A percentile compares a stretch with the other conserved stretches of the same genome.
These are phyloP conservation scores for Fistulinella staudtii DNA, from an alignment of 1,284 basidiomycete species.

Conservation along the genomic window DNA sequence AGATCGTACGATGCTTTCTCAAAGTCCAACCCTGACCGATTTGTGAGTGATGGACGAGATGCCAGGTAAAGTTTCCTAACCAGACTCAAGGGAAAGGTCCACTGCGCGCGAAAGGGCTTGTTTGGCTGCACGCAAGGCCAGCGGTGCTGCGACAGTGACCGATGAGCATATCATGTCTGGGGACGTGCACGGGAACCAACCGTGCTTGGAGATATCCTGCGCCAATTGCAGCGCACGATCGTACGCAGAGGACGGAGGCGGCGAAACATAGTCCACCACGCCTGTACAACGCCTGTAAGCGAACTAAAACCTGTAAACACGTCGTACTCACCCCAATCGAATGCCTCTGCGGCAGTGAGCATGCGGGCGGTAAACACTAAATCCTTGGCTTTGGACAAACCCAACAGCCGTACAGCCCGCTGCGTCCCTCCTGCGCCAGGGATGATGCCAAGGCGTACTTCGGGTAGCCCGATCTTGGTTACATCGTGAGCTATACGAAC, in stretches of 20 bases:
- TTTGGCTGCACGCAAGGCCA: slow-evolving; percentile 88
- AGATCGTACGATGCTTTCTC: slow-evolving; percentile 85
- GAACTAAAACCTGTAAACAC: background rate
- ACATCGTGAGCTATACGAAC: slow-evolving; percentile 48
- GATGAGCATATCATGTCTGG: background rate
- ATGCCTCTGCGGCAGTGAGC: slow-evolving; percentile 61
- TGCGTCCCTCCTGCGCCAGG: slow-evolving; percentile 96
- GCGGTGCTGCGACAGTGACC: slow-evolving; percentile 56
- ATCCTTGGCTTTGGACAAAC: slow-evolving; percentile 82
- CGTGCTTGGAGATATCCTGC: slow-evolving; percentile 63
- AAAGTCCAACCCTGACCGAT: slow-evolving; percentile 70
- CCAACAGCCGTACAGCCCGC: slow-evolving; percentile 77
- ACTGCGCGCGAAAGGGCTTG: slow-evolving; percentile 79
- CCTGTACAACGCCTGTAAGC: slow-evolving; percentile 45
- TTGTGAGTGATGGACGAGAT: background rate
- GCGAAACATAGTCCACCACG: slow-evolving; percentile 75
- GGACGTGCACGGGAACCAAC: slow-evolving; percentile 37
- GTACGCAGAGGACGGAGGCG: slow-evolving; percentile 52
- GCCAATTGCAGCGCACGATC: slow-evolving; percentile 67
- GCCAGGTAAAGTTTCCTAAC: no score
- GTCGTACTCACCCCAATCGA: slow-evolving; percentile 62
- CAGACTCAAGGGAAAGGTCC: slow-evolving; percentile 72
- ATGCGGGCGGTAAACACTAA: slow-evolving; percentile 67
- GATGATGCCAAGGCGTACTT: slow-evolving; percentile 84
- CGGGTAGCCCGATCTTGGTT: slow-evolving; percentile 71